Evolutionary conservation across 805 yeast genomes (phyloP), one percentile per base, ranked within the genome.

Genomic region (Torulaspora quercuum): DNA sequence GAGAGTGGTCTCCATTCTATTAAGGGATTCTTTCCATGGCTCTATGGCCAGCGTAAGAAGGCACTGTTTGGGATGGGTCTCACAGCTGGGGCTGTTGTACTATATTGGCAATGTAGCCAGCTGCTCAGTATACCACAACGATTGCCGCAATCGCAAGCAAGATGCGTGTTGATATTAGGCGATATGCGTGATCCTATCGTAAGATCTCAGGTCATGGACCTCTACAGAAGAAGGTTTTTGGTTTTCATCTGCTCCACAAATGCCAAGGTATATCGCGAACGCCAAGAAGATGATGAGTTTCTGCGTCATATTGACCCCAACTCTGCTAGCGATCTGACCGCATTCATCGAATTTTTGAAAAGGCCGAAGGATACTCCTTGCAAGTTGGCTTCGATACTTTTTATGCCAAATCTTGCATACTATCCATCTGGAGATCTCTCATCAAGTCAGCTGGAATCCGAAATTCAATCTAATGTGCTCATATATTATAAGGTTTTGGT

Each of bases 181-280:
- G 57, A 58, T 33, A 54, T 55, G 51, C 53, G 51, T 14, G 64
- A 61, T 45, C 64, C 67, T 5, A 52, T 59, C 7, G 48, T 63
- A 3, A 53, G 64, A 32, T 50, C 56, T 9, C 62, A 60, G 38
- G 64, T 59, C 3, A 52, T 57, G 50, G 66, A 61, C 40, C 44
- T 61, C 12, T 57, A 59, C 37, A 49, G 58, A 33, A 57, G 64
- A 39, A 48, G 60, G 14, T 61, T 51, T 28, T 50, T 51, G 5
- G 53, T 61, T 3, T 58, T 57, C 29, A 51, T 61, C 9, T 58
- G 64, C 33, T 53, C 64, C 13, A 46, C 48, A 27, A 48, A 47
- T 25, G 52, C 53, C 6, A 39, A 40, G 9, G 41, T 33, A 6
- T 45, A 44, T 24, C 47, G 49, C 15, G 42, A 49, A 16, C 45